phyloP scores from a whole-genome alignment of 208 protist genomes.

The Leishmania aethiopica region DNA sequence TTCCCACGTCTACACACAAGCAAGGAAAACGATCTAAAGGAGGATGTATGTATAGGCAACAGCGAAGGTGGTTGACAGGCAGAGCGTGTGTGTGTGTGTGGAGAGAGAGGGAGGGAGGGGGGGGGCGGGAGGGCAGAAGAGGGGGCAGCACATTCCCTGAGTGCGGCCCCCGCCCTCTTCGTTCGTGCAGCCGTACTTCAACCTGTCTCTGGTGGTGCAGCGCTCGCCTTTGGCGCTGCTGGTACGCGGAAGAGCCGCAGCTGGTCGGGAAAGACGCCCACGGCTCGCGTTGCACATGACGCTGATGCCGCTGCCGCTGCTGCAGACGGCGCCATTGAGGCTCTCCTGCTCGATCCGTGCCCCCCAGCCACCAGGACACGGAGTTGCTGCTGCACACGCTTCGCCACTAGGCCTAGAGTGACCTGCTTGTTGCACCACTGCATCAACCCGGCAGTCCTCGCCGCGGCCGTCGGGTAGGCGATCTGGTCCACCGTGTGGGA shows the following conservation, averaged over 20 bases:
- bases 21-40: not conserved
- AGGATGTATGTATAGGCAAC: not conserved
- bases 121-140: too few species aligned
- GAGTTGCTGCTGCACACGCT: conserved; percentile 24
- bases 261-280: conserved; percentile 16
- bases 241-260: conserved; percentile 25
- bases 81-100: too few species aligned
- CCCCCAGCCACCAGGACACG: not conserved
- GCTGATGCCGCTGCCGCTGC: conserved; percentile 2
- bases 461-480: conserved; percentile 59
- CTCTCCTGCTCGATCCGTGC: not conserved
- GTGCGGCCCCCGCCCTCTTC: not conserved
- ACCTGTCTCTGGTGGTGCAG: not conserved
- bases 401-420: conserved; percentile 38
- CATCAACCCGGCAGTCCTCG: conserved; percentile 67
- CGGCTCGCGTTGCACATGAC: conserved; percentile 1
- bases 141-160: not conserved
- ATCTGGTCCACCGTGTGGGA: conserved; percentile 39
- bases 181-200: not conserved
- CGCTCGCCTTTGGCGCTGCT: not conserved
- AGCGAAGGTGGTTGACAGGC: not conserved
- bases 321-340: not conserved
- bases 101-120: too few species aligned
- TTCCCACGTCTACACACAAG: not conserved
- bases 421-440: conserved; percentile 77